Base-by-base conservation (phyloP, 2,329 filamentous ascomycete genomes). In the Fusarium neocosmosporiellum region DNA sequence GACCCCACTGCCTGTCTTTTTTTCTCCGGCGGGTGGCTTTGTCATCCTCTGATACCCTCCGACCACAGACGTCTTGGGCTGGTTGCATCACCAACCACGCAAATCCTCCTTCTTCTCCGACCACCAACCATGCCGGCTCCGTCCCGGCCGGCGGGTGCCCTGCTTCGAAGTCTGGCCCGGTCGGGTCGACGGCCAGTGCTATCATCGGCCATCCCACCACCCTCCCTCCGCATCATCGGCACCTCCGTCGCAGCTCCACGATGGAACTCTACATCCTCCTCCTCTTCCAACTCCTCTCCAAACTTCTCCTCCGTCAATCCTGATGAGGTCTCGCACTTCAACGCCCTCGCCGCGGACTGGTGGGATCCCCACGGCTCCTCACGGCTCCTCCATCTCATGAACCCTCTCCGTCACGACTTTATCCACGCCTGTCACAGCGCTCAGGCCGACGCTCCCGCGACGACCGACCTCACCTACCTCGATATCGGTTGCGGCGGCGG, bases 341-440 rank as follows among this genome's bases (percentile, higher is more conserved):
- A 95, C 79, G 91, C 91, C 71, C 94, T 99, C 78, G 96, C 96
- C 73, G 94, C 93, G 74, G 92, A 92, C 78, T 99, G 96, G 96
- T 99, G 96, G 96, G 95, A 98, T 83, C 94, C 96, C 2, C 91
- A 98, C 80, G 96, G 96, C 59, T 92, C 96, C 8, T 98, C 95
- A 5, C 91, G 96, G 41, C 91, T 98, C 66, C 90, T 99, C 3
- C 96, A 99, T 83, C 92, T 98, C 75, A 98, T 99, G 96, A 98
- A 99, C 84, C 96, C 96, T 2, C 90, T 98, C 53, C 95, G 96
- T 36, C 95, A 98, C 84, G 91, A 95, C 83, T 98, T 98, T 84
- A 96, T 98, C 81, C 87, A 87, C 24, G 84, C 86, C 71, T 98
- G 96, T 80, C 89, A 92, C 54, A 76, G 77, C 72, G 88, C 89